Base-by-base conservation (phyloP, 805 yeast species). In the Kodamaea fukazawae region DNA sequence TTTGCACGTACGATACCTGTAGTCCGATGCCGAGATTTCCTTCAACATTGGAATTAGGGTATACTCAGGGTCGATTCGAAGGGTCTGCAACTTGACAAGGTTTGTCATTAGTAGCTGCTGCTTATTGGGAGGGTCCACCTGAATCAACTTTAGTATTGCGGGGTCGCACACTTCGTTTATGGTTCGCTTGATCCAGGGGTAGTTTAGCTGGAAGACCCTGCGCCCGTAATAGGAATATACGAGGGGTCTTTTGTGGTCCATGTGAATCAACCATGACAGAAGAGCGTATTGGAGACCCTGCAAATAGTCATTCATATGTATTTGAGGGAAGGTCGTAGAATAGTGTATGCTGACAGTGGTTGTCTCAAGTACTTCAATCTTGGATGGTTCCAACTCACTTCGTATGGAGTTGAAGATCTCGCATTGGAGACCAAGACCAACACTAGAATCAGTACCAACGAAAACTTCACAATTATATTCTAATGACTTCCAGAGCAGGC, bases 191-290 rank as follows among this genome's bases (percentile, higher is more conserved):
- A 42, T 31, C 35, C 40, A 28, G 14, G 39, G 41, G 43, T 53
- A 54, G 43, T 57, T 54, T 14, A 47, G 26, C 18, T 36, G 38
- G 26, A 55, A 44, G 12, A 52, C 26, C 9, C 36, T 49, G 25
- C 58, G 46, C 2, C 61, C 62, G 40, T 49, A 53, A 32, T 38
- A 51, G 12, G 62, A 57, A 26, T 55, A 57, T 4, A 53, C 46
- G 17, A 57, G 46, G 10, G 62, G 62, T 29, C 37, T 53, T 22
- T 38, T 46, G 42, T 43, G 49, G 40, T 57, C 62, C n/a, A 52
- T 44, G 22, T 54, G 47, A 17, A 55, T 18, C 14, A 54, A 16
- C 38, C 56, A 45, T 5, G 58, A 50, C 4, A 45, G 29, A 12
- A 53, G 42, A 34, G 46, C 40, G 27, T 57, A 55, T 33, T 57